A percentile compares a stretch with the other conserved stretches of the same genome.
These are phyloP conservation scores for Monilinia fructigena DNA, from an alignment of 2,329 filamentous ascomycete species.

Conservation along the genomic window DNA sequence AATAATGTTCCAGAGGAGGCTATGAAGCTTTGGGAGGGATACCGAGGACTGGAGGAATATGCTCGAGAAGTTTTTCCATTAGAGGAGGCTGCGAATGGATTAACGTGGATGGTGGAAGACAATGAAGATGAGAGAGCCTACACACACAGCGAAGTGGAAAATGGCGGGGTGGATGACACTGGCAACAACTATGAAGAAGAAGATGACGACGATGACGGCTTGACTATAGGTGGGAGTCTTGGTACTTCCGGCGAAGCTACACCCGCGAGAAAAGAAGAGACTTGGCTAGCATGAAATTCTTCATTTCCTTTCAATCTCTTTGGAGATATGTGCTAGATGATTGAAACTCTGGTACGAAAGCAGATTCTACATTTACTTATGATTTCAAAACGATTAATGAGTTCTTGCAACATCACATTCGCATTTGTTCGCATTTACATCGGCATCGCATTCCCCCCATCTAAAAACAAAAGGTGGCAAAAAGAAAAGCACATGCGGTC, in stretches of 20 bases:
- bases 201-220: slow-evolving; percentile 50
- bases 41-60: slow-evolving; percentile 88
- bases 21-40: slow-evolving; percentile 85
- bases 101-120: slow-evolving; percentile 81
- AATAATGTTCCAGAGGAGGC: slow-evolving; percentile 70
- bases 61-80: slow-evolving; percentile 90
- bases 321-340: neutral
- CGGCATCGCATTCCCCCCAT: neutral
- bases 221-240: slow-evolving; percentile 35
- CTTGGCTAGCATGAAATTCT: slow-evolving; percentile 36
- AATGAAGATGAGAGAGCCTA: slow-evolving; percentile 37
- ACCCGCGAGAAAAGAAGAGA: slow-evolving; percentile 38
- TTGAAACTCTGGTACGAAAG: neutral
- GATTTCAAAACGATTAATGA: neutral
- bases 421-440: neutral
- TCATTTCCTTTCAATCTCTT: neutral
- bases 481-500: neutral
- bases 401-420: neutral
- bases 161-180: slow-evolving; percentile 38
- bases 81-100: slow-evolving; percentile 90
- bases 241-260: slow-evolving; percentile 32
- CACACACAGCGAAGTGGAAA: slow-evolving; percentile 29
- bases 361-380: neutral
- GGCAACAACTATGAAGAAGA: slow-evolving; percentile 39
- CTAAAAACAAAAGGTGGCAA: neutral